These are phyloP conservation scores for Aphanomyces stellatus DNA, from an alignment of 352 stramenopile species.

Conservation along the genomic window DNA sequence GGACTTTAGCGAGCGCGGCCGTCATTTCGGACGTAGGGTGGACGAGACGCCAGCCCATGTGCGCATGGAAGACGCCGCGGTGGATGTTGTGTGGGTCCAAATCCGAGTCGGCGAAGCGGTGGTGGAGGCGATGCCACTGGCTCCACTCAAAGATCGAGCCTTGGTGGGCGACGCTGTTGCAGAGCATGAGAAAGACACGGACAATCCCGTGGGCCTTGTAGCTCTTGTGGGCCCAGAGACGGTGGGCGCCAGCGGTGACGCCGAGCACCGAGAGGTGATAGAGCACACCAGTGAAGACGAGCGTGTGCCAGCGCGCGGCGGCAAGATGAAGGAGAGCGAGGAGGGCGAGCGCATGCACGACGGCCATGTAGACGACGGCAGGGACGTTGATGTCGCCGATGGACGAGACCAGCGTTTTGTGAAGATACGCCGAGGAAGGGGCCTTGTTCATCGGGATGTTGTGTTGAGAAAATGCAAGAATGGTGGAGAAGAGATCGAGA, in stretches of 20 bases:
- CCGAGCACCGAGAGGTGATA: constrained; percentile 87
- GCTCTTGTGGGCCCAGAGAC: constrained; percentile 94
- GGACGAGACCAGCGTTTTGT: not conserved
- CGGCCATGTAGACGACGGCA: constrained; percentile 84
- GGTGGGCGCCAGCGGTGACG: constrained; percentile 96
- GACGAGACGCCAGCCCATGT: constrained; percentile 98
- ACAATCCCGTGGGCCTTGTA: constrained; percentile 90
- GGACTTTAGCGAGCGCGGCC: constrained; percentile 83
- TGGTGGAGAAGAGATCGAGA: too few relatives aligned
- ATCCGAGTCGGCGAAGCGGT: constrained; percentile 97
- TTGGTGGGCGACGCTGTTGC: constrained; percentile 95
- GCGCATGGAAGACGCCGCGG: constrained; percentile 97
- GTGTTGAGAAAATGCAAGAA: too few relatives aligned
- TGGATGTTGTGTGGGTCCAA: constrained; percentile 92
- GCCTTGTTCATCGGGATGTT: too few relatives aligned
- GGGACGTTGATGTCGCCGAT: constrained; percentile 21
- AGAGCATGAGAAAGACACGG: constrained; percentile 95
- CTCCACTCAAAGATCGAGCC: constrained; percentile 98
- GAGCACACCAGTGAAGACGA: constrained; percentile 80
- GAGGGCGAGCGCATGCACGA: constrained; percentile 67
- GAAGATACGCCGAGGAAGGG: too few relatives aligned
- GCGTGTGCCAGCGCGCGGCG: constrained; percentile 48
- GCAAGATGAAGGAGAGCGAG: constrained; percentile 48
- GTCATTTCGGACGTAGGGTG: constrained; percentile 94
- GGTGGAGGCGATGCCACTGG: constrained; percentile 97